Conservation (phyloP, 306 rosid genomes). For the Pyrus bretschneideri region DNA sequence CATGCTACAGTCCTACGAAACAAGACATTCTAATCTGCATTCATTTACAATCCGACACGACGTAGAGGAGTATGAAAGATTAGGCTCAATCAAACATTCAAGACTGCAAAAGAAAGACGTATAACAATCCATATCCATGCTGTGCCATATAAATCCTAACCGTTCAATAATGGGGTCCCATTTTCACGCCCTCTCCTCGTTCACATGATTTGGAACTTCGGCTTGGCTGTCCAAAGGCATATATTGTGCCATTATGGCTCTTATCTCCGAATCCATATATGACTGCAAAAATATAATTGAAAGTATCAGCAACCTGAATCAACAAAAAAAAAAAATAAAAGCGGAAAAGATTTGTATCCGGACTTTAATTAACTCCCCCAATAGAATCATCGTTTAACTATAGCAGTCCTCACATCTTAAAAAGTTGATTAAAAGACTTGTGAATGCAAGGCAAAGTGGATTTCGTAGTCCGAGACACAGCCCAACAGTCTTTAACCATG, state of each 20-base stretch:
- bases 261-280: constrained; percentile 96
- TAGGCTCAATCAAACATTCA: constrained; percentile 42
- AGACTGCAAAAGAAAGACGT: constrained; percentile 24
- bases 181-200: constrained; percentile 52
- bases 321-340: neutral
- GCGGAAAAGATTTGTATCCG: neutral
- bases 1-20: constrained; percentile 33
- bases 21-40: constrained; percentile 27
- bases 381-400: neutral
- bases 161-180: neutral
- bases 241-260: constrained; percentile 99
- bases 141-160: constrained; percentile 18
- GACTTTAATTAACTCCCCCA: neutral
- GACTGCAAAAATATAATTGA: constrained; percentile 50
- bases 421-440: neutral
- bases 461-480: neutral
- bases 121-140: constrained; percentile 31
- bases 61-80: constrained; percentile 24
- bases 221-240: constrained; percentile 98
- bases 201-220: constrained; percentile 63
- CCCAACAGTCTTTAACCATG: neutral
- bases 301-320: constrained; percentile 13
- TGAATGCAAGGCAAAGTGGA: neutral
- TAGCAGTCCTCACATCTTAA: neutral
- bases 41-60: constrained; percentile 36